phyloP scores from a whole-genome alignment of 139 green algal species.

The Micractinium conductrix region DNA sequence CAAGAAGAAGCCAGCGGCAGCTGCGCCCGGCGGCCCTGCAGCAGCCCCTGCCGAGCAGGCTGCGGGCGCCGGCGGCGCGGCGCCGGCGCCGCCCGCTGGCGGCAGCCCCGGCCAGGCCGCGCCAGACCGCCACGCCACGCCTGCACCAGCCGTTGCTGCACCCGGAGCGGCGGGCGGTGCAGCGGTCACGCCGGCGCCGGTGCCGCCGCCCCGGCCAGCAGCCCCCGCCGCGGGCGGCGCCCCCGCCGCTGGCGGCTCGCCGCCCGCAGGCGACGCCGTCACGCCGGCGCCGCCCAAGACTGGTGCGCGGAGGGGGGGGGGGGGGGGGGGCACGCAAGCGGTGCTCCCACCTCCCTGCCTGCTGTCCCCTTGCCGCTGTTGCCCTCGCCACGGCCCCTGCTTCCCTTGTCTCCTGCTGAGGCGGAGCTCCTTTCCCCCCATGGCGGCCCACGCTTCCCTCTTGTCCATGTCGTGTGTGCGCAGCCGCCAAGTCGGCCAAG shows the following conservation, averaged over 20 bases:
- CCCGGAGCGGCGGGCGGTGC: neutral
- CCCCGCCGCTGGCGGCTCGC: neutral
- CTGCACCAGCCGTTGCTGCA: neutral
- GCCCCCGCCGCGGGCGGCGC: neutral
- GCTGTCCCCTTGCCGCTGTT: too few species aligned
- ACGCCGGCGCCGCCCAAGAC: slow-evolving; percentile 23
- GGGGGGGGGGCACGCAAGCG: too few species aligned
- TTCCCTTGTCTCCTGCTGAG: too few species aligned
- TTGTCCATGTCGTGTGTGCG: too few species aligned
- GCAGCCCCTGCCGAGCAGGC: neutral
- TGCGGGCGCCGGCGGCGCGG: neutral
- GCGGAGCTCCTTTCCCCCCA: too few species aligned
- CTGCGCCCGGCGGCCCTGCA: neutral
- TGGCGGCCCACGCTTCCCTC: too few species aligned
- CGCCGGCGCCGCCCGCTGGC: neutral
- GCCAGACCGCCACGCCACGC: neutral
- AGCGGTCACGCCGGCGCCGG: neutral
- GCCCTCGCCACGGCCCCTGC: too few species aligned
- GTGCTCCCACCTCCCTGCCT: too few species aligned
- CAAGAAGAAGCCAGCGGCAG: slow-evolving; percentile 26
- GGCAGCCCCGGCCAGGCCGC: neutral
- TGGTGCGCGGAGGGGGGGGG: neutral
- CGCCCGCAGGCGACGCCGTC: neutral
- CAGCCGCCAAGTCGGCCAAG: slow-evolving; percentile 42
- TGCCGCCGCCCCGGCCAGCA: neutral